Percentiles rank a stretch among this genome's conserved stretches.
phyloP scores from a whole-genome alignment of 2,329 filamentous ascomycete species.

The Pyrenophora seminiperda region DNA sequence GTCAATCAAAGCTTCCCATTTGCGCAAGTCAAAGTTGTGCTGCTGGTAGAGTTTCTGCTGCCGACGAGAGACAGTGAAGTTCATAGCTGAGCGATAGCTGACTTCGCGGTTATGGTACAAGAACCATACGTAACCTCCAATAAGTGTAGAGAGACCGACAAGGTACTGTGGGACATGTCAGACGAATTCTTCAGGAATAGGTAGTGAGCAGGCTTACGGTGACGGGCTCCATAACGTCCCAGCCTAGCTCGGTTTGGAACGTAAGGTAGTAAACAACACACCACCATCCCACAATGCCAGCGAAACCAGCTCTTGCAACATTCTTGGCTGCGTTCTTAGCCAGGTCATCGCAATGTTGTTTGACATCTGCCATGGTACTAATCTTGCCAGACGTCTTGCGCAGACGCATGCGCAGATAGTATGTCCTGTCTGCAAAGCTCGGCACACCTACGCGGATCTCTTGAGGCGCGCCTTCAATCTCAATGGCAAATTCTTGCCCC shows the following conservation, averaged over 20 bases:
- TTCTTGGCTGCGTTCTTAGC: slow-evolving; percentile 79
- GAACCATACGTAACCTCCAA: slow-evolving; percentile 92
- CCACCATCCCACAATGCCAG: slow-evolving; percentile 77
- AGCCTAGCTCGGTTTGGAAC: slow-evolving; percentile 76
- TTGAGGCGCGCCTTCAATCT: slow-evolving; percentile 71
- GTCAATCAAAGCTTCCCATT: slow-evolving; percentile 79
- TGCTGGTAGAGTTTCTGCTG: slow-evolving; percentile 77
- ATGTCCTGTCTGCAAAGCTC: slow-evolving; percentile 86
- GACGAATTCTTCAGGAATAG: not conserved
- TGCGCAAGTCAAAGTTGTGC: slow-evolving; percentile 73
- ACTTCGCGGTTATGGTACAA: slow-evolving; percentile 90
- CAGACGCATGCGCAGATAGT: slow-evolving; percentile 79
- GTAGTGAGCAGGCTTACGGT: slow-evolving; percentile 55
- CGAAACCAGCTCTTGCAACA: slow-evolving; percentile 80
- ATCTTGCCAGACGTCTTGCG: slow-evolving; percentile 73
- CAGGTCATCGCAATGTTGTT: slow-evolving; percentile 77
- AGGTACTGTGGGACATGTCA: slow-evolving; percentile 61
- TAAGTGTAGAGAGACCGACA: slow-evolving; percentile 81
- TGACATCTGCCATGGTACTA: slow-evolving; percentile 71
- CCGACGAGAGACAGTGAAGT: slow-evolving; percentile 79
- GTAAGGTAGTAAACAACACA: slow-evolving; percentile 73
- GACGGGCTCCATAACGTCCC: slow-evolving; percentile 89
- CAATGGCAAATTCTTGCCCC: slow-evolving; percentile 81
- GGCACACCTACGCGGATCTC: slow-evolving; percentile 82
- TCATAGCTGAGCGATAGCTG: slow-evolving; percentile 83